Evolutionary conservation across 192 early-diverging fungal genomes (phyloP).

Genomic region (Podila verticillata): DNA sequence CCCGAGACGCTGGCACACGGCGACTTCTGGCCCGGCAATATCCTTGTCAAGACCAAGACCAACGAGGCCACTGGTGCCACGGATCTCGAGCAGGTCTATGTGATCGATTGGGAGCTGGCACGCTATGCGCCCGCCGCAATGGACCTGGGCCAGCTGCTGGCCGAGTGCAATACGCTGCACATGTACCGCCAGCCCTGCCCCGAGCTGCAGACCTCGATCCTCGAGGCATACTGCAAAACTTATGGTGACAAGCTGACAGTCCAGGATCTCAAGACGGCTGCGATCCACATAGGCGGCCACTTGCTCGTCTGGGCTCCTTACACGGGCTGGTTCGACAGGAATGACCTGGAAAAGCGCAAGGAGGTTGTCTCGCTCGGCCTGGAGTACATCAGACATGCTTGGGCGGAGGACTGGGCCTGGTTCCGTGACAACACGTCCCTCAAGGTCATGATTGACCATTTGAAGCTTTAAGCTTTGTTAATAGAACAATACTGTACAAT

Average conservation of each 20-base stretch:
- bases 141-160: constrained; percentile 52
- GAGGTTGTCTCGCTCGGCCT: constrained; percentile 33
- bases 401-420: constrained; percentile 54
- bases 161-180: constrained; percentile 40
- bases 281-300: constrained; percentile 51
- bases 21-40: constrained; percentile 53
- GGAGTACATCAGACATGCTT: constrained; percentile 48
- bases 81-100: constrained; percentile 22
- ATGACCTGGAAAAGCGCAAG: constrained; percentile 25
- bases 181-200: constrained; percentile 49
- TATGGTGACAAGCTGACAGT: constrained; percentile 25
- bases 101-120: constrained; percentile 53
- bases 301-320: constrained; percentile 46
- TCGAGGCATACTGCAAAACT: constrained; percentile 34
- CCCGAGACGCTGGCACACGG: constrained; percentile 51
- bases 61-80: constrained; percentile 7
- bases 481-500: constrained; percentile 4
- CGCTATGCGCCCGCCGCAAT: constrained; percentile 48
- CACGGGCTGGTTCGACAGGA: constrained; percentile 48
- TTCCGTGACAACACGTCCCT: constrained; percentile 39
- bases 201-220: constrained; percentile 38
- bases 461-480: constrained; percentile 23
- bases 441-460: constrained; percentile 37
- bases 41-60: constrained; percentile 17
- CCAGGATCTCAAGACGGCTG: constrained; percentile 39